Evolutionary conservation across 2,329 filamentous ascomycete genomes (phyloP), one percentile per base, ranked within the genome.

Genomic region (Aspergillus pseudoglaucus): DNA sequence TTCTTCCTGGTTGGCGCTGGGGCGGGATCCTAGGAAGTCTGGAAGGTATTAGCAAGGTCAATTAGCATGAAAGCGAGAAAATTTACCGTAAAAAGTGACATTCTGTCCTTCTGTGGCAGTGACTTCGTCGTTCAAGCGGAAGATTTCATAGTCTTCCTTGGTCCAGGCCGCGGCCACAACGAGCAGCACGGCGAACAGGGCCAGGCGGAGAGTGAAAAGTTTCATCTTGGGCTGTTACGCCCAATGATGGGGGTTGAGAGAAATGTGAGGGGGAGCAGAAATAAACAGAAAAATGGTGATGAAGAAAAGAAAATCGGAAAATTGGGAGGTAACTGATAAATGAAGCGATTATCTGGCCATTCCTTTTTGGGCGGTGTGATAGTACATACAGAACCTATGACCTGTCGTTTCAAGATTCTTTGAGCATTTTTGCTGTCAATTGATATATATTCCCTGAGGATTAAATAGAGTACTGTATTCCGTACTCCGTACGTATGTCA

Each of bases 131-230:
- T 85, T 85, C 53, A 98, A 79, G 60, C 90, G 87, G 76, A 98
- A 98, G 74, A 98, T 97, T 73, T 98, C 93, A 66, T 94, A 89
- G 72, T 98, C 93, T 79, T 95, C 88, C 71, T 93, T 93, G 48
- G 82, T 83, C 88, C 90, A 95, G 42, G 88, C 88, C 44, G 83
- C 80, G 50, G 80, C 80, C 53, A 90, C 70, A 35, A 82, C 80
- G 56, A 89, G 71, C 58, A 85, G 71, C 72, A 82, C 81, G 68
- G 88, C 71, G 51, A 91, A 78, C 68, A 87, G 77, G 57, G 91
- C 62, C 46, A 85, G 78, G 59, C 87, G 72, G 58, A 83, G 72
- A 52, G 70, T 62, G 49, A 81, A 75, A 59, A 83, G 72, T 79
- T 79, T 90, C 88, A 94, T 94, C 58, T 72, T 82, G 62, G 23